These are phyloP conservation scores for Cytospora schulzeri DNA, from an alignment of 2,329 filamentous ascomycete genomes.

Conservation along the genomic window DNA sequence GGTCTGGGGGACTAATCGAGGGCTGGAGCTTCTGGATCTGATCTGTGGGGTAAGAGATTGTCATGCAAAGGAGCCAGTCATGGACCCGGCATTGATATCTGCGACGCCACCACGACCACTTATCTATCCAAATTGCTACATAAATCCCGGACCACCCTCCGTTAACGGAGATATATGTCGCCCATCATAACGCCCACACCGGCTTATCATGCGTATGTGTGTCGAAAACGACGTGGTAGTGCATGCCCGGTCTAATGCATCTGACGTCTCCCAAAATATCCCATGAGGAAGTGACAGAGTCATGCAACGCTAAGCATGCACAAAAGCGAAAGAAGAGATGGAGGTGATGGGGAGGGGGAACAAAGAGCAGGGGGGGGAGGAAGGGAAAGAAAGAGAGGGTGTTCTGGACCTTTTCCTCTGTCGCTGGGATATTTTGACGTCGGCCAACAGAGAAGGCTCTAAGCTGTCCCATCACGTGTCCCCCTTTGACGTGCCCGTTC, in stretches of 20 bases:
- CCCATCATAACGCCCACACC: neutral
- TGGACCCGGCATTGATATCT: neutral
- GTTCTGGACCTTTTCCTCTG: conserved; percentile 5
- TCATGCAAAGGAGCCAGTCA: conserved; percentile 10
- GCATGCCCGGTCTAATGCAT: conserved; percentile 18
- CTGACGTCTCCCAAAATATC: neutral
- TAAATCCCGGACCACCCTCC: conserved; percentile 8
- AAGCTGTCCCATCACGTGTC: conserved; percentile 1
- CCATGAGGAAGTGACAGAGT: neutral
- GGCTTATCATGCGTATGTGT: conserved; percentile 18
- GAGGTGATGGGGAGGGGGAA: neutral
- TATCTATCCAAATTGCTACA: conserved; percentile 12
- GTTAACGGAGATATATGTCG: conserved; percentile 18
- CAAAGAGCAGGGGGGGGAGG: neutral
- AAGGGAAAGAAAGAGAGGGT: neutral
- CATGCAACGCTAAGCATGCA: conserved; percentile 17
- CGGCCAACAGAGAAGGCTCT: conserved; percentile 17
- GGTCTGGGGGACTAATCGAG: neutral
- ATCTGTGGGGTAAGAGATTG: conserved; percentile 3
- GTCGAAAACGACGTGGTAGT: conserved; percentile 13
- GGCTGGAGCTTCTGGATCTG: neutral
- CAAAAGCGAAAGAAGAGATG: neutral
- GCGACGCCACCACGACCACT: neutral
- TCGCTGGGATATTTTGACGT: neutral
- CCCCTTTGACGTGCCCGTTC: conserved; percentile 15